Base-by-base conservation (phyloP, 2,329 filamentous ascomycete species). In the Fusarium luffae region DNA sequence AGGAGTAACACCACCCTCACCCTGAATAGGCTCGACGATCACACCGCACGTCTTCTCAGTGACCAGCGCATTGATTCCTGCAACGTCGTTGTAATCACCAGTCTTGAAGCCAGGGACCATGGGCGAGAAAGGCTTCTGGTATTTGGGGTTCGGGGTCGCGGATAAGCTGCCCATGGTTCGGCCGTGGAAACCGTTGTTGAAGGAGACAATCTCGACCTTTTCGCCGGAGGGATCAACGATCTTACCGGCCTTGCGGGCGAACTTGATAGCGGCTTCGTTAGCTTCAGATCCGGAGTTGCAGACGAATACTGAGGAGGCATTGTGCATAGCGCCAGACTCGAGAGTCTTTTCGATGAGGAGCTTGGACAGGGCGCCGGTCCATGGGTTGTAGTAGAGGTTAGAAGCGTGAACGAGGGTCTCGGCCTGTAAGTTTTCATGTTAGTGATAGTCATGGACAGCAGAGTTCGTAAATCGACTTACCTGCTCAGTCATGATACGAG, bases 141-240 rank as follows among this genome's bases (percentile, higher is more conserved):
- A 99, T 81, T 99, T 99, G 19, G 94, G 93, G 82, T 98, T 99
- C 49, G 94, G 96, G 7, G 96, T 99, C 13, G 96, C 96, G n/a
- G 93, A 97, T 46, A 99, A 83, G 61, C 91, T 90, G 54, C 96
- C 96, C 93, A 98, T 97, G 18, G 96, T 98, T 63, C 96, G 91
- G 74, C 96, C 96, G 81, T 99, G 96, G 86, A 99, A 99, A 41
- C 93, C 94, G 74, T 92, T 91, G 74, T 93, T 84, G 85, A 98
- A 99, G 18, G 93, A 97, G 54, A 98, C 93, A 49, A 99, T 82
- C 76, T 98, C 94, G 74, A 88, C 81, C 83, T 98, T 97, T 21
- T 80, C 81, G 49, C 92, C 91, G 0, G 88, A 88, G 1, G 92
- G 89, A 69, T 94, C 91, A 28, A 90, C 75, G 12, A 89, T 83